Conservation (phyloP, 2,329 filamentous ascomycete genomes). For the Ophiostoma sp. region DNA sequence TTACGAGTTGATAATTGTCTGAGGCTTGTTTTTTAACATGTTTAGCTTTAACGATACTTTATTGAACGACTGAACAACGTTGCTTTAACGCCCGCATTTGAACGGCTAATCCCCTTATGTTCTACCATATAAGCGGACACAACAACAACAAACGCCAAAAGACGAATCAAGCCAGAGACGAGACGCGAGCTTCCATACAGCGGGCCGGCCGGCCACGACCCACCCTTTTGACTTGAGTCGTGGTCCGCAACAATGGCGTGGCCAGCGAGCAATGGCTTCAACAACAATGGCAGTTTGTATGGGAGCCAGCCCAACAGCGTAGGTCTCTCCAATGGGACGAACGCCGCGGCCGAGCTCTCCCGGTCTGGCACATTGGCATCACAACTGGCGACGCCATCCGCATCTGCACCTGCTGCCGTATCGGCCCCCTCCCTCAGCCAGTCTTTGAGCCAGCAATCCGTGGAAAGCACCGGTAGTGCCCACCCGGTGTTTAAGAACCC, state of each 20-base stretch:
- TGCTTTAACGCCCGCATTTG: not conserved
- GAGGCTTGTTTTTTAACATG: not conserved
- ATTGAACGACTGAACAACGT: not conserved
- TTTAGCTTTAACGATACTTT: not conserved
- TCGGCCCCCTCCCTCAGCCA: too few species aligned
- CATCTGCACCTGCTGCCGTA: not conserved
- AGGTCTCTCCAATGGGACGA: not conserved
- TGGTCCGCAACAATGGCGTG: not conserved
- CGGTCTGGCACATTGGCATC: not conserved
- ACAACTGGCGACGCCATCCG: not conserved
- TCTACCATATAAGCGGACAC: not conserved
- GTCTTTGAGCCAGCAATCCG: not conserved
- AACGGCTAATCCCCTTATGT: not conserved
- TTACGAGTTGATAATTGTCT: not conserved
- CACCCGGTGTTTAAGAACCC: conserved; percentile 19
- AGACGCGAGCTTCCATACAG: not conserved
- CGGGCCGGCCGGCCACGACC: not conserved
- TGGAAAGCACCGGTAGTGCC: not conserved
- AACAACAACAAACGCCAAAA: not conserved
- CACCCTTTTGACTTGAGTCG: not conserved
- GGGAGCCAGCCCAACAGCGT: not conserved
- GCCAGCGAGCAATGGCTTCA: not conserved
- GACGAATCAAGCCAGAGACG: not conserved
- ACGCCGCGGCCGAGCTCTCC: not conserved
- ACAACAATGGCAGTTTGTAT: not conserved